A percentile compares a stretch with the other conserved stretches of the same genome.
These are phyloP conservation scores for Tritrichomonas foetus DNA, from an alignment of 208 protist genomes.

Conservation along the genomic window DNA sequence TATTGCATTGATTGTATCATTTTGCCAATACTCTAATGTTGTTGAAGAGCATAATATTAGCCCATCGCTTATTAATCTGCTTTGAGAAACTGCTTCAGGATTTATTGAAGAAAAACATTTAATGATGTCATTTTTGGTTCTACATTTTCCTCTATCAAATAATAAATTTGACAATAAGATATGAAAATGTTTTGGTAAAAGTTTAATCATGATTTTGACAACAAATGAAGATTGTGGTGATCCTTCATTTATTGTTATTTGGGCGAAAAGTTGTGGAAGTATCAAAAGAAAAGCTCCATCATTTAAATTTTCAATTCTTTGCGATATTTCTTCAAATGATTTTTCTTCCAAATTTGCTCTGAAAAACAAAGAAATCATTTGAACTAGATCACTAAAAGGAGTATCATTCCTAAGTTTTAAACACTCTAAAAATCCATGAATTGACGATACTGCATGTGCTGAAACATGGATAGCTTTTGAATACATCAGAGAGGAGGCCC, in stretches of 20 bases:
- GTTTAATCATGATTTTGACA: background rate
- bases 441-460: background rate
- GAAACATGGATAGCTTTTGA: no score
- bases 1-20: background rate
- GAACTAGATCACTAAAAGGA: background rate
- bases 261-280: background rate
- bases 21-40: background rate
- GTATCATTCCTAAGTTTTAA: background rate
- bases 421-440: background rate
- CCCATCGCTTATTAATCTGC: background rate
- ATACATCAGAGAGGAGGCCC: background rate
- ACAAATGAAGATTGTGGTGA: background rate
- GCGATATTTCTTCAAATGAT: background rate
- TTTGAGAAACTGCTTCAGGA: background rate
- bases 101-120: background rate
- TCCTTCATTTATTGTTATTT: background rate
- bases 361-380: constrained; percentile 31
- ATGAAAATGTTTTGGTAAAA: background rate
- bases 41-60: background rate
- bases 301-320: background rate
- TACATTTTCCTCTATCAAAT: no score
- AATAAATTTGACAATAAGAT: background rate
- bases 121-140: background rate
- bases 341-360: background rate
- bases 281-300: background rate